Percentiles rank a stretch among this genome's conserved stretches.
Evolutionary conservation across 1,284 basidiomycete genomes (phyloP).

Genomic region (Ceratorhiza oryzae-sativae): DNA sequence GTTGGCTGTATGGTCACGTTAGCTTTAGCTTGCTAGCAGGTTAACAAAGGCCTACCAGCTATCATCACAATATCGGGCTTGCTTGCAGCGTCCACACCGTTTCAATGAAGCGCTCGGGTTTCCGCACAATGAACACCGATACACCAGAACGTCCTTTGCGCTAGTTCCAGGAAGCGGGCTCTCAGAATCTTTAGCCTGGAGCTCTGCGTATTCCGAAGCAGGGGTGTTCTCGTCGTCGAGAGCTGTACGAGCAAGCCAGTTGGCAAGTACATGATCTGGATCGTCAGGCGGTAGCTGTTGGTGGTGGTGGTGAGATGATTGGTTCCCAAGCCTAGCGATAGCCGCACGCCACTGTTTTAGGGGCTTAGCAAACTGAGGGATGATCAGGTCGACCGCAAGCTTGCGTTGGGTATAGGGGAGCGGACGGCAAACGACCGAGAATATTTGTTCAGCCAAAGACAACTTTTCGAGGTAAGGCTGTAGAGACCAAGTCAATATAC

Average conservation of each 20-base stretch:
- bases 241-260: conserved; percentile 31
- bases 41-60: conserved; percentile 1
- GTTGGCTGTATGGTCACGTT: conserved; percentile 5
- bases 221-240: conserved; percentile 32
- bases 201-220: conserved; percentile 1
- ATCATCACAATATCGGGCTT: conserved; percentile 32
- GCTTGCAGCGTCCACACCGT: conserved; percentile 30
- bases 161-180: background rate
- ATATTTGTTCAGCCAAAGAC: conserved; percentile 33
- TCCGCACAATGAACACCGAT: conserved; percentile 36
- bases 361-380: conserved; percentile 26
- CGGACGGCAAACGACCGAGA: conserved; percentile 4
- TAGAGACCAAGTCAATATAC: background rate
- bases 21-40: background rate
- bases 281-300: conserved; percentile 10
- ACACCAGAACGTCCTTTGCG: conserved; percentile 14
- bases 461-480: conserved; percentile 32
- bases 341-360: conserved; percentile 30
- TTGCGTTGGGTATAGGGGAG: conserved; percentile 25
- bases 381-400: conserved; percentile 23
- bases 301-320: conserved; percentile 16
- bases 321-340: conserved; percentile 12
- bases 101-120: conserved; percentile 37
- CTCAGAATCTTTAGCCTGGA: background rate
- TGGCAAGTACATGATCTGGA: conserved; percentile 27